Percentiles rank a stretch among this genome's conserved stretches.
Conservation (phyloP, 2,329 filamentous ascomycete species). For the Lachnellula cervina region DNA sequence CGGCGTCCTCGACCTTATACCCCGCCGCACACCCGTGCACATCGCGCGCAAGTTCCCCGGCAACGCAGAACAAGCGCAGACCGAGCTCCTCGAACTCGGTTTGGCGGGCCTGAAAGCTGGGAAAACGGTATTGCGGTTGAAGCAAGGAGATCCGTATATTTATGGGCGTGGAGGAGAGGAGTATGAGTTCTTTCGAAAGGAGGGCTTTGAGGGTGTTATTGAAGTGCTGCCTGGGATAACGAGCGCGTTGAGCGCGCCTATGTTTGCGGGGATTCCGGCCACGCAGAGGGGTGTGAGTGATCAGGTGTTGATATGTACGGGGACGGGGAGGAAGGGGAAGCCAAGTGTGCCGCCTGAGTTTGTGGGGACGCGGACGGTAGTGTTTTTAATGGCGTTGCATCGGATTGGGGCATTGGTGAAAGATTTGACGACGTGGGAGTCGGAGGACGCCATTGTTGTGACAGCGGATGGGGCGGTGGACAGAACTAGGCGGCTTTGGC, state of each 20-base stretch:
- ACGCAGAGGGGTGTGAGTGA: slow-evolving; percentile 89
- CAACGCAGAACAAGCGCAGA: slow-evolving; percentile 89
- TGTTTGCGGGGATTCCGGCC: slow-evolving; percentile 82
- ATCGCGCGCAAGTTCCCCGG: slow-evolving; percentile 98
- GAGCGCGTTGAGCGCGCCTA: slow-evolving; percentile 75
- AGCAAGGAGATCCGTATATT: slow-evolving; percentile 95
- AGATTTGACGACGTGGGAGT: slow-evolving; percentile 53
- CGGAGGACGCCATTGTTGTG: slow-evolving; percentile 33
- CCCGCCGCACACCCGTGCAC: slow-evolving; percentile 79
- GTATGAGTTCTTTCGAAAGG: slow-evolving; percentile 71
- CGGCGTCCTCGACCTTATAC: slow-evolving; percentile 81
- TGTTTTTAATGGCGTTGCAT: slow-evolving; percentile 95
- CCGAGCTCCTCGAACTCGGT: slow-evolving; percentile 78
- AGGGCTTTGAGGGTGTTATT: slow-evolving; percentile 60
- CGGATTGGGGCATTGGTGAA: slow-evolving; percentile 69
- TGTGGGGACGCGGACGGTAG: slow-evolving; percentile 71
- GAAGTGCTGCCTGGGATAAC: slow-evolving; percentile 86
- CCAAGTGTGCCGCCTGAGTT: slow-evolving; percentile 77
- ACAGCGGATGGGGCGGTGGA: slow-evolving; percentile 31
- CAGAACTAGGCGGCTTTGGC: slow-evolving; percentile 54
- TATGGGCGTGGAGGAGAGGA: slow-evolving; percentile 96
- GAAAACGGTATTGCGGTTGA: slow-evolving; percentile 78
- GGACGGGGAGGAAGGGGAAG: slow-evolving; percentile 85
- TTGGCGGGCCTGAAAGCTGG: slow-evolving; percentile 64
- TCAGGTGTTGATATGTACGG: slow-evolving; percentile 93